Percentiles rank a stretch among this genome's conserved stretches.
Conservation (phyloP, 352 stramenopile species). For the Phytophthora sansomeana region DNA sequence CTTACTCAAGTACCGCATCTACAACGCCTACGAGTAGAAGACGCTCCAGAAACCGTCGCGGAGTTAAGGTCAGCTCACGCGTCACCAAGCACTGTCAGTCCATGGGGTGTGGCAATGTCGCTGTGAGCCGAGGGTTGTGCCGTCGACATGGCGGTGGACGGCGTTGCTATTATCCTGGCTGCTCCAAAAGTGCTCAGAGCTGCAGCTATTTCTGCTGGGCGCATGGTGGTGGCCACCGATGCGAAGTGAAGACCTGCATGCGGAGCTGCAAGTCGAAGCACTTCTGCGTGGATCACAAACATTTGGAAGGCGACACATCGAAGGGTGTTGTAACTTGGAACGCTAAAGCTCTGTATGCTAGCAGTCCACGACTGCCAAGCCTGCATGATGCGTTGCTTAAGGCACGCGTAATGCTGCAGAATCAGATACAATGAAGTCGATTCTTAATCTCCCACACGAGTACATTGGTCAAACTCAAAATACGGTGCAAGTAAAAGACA, state of each 20-base stretch:
- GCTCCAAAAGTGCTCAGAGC: slow-evolving; percentile 64
- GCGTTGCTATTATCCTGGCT: slow-evolving; percentile 58
- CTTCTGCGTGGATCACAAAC: slow-evolving; percentile 66
- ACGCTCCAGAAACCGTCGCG: slow-evolving; percentile 35
- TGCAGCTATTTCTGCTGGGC: slow-evolving; percentile 63
- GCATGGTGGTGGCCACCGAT: slow-evolving; percentile 62
- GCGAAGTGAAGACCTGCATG: slow-evolving; percentile 64
- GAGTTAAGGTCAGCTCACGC: slow-evolving; percentile 33
- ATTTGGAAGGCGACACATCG: slow-evolving; percentile 36
- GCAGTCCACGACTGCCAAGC: neutral
- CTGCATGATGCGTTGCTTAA: neutral
- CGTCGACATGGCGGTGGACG: slow-evolving; percentile 68
- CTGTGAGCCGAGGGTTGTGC: slow-evolving; percentile 64
- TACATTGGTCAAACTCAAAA: no score
- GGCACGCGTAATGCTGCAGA: neutral
- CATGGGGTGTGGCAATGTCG: slow-evolving; percentile 64
- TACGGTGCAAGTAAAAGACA: no score
- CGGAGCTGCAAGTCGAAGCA: slow-evolving; percentile 69
- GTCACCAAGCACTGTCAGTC: slow-evolving; percentile 68
- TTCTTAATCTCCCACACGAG: neutral
- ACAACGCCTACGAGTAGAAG: slow-evolving; percentile 17
- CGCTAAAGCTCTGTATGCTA: neutral
- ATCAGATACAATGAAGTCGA: neutral
- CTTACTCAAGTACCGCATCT: neutral
- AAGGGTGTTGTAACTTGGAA: neutral